Base-by-base conservation (phyloP, 345 rosid genomes). In the Hevea brasiliensis region DNA sequence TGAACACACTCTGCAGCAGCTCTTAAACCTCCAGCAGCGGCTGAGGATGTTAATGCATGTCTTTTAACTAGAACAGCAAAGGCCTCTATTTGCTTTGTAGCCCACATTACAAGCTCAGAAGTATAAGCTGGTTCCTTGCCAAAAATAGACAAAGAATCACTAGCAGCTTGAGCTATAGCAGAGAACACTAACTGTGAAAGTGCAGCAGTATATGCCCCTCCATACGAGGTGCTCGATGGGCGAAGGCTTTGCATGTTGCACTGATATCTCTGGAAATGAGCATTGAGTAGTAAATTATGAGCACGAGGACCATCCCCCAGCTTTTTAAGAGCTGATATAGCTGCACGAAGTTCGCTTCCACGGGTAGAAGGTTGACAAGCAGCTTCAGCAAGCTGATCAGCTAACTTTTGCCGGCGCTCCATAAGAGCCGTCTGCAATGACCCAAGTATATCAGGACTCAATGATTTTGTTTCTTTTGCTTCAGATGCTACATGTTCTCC, bases 1-100 rank as follows among this genome's bases (percentile, higher is more conserved):
- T 93, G 98, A 76, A 92, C 99, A 80, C 99, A 96, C 79, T 96
- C 99, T 71, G 97, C 98, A 32, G 99, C 99, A 70, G 98, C 94
- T 87, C 99, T 86, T 76, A 96, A 86, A 65, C 99, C 99, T 59
- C 98, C 99, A 55, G 98, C 99, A 80, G 99, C 98, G 58, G 98
- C 97, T 63, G 99, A 90, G 61, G 99, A 96, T 51, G 98, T 90
- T 77, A 96, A 83, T 67, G 99, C 98, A 70, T 96, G 99, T 75
- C 99, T 87, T 84, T 93, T 90, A 65, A 96, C 97, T 81, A 93
- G 99, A 77, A 78, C 84, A 66, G 97, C 92, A 84, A 93, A 93
- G 13, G 92, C 83, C 86, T 96, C 97, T 1, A 91, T 88, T 82
- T 93, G 98, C 85, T 88, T 89, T 42, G 96, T 89, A 54, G 99